Percentiles rank a stretch among this genome's conserved stretches.
Evolutionary conservation across 2,329 filamentous ascomycete species (phyloP).

Genomic region (Colletotrichum sidae): DNA sequence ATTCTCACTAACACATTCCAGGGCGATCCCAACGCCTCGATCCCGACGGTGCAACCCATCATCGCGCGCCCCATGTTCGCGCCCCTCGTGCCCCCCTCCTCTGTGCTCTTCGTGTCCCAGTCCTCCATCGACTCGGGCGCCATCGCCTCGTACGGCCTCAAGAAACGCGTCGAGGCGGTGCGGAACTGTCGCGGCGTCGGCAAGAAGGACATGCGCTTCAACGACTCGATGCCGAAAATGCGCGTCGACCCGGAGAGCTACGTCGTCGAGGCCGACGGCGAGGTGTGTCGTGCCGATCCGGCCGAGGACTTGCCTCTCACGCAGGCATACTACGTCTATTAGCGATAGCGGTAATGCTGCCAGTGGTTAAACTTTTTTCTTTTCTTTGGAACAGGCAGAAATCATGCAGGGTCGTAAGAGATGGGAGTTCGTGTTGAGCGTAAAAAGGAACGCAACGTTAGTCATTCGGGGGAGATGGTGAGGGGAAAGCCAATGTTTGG

Average conservation of each 20-base stretch:
- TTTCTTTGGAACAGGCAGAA: too few species aligned
- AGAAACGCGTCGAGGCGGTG: constrained; percentile 84
- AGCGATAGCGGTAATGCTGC: constrained; percentile 33
- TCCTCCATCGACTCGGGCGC: constrained; percentile 75
- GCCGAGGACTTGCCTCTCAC: constrained; percentile 78
- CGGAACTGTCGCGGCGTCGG: constrained; percentile 78
- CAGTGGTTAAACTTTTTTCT: too few species aligned
- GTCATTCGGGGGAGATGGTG: too few species aligned
- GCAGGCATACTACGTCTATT: constrained; percentile 84
- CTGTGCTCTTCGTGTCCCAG: constrained; percentile 85
- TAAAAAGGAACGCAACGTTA: too few species aligned
- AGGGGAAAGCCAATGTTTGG: too few species aligned
- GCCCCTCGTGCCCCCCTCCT: constrained; percentile 75
- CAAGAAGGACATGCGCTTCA: constrained; percentile 93
- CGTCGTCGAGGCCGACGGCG: constrained; percentile 85
- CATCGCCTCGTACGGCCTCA: constrained; percentile 78
- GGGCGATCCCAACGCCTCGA: constrained; percentile 85
- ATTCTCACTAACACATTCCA: constrained; percentile 44
- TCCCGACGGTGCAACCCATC: constrained; percentile 88
- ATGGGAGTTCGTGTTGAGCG: too few species aligned
- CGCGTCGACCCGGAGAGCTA: constrained; percentile 93
- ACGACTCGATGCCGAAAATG: constrained; percentile 87
- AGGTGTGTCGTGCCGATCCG: constrained; percentile 79
- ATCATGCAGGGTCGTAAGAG: too few species aligned
- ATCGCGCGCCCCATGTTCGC: constrained; percentile 90